Percentiles rank a stretch among this genome's conserved stretches.
These are phyloP conservation scores for Gnaphalium uliginosum DNA, from an alignment of 129 eudicot genomes.

Conservation along the genomic window DNA sequence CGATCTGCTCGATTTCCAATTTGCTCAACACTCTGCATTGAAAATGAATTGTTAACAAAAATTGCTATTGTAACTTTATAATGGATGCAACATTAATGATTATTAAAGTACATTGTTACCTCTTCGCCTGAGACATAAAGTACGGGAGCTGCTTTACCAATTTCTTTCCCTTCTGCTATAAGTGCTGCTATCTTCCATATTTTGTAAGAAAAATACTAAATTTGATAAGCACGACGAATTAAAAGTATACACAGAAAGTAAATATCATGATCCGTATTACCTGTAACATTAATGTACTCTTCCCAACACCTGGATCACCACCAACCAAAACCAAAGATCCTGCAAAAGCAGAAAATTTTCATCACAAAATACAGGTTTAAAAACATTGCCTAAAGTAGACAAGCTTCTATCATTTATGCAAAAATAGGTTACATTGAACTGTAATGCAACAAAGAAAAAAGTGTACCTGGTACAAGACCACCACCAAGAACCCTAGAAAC, in stretches of 20 bases:
- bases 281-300: constrained; percentile 90
- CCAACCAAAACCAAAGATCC: constrained; percentile 93
- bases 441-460: constrained; percentile 16
- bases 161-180: constrained; percentile 68
- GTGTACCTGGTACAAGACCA: constrained; percentile 94
- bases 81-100: constrained; percentile 14
- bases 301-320: constrained; percentile 99
- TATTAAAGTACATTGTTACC: constrained; percentile 38
- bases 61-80: background rate
- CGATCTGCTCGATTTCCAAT: constrained; percentile 94
- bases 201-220: background rate
- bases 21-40: constrained; percentile 92
- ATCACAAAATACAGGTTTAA: background rate
- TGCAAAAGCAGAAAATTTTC: constrained; percentile 19
- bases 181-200: constrained; percentile 76
- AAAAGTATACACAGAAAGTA: background rate
- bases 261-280: constrained; percentile 31
- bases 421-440: background rate
- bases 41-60: constrained; percentile 13
- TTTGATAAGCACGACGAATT: constrained; percentile 23
- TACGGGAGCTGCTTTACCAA: constrained; percentile 63
- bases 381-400: background rate
- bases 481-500: constrained; percentile 95
- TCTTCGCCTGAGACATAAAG: constrained; percentile 96
- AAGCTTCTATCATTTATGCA: background rate